A percentile compares a stretch with the other conserved stretches of the same genome.
These are phyloP conservation scores for Catharanthus roseus DNA, from an alignment of 257 asterid species.

Conservation along the genomic window DNA sequence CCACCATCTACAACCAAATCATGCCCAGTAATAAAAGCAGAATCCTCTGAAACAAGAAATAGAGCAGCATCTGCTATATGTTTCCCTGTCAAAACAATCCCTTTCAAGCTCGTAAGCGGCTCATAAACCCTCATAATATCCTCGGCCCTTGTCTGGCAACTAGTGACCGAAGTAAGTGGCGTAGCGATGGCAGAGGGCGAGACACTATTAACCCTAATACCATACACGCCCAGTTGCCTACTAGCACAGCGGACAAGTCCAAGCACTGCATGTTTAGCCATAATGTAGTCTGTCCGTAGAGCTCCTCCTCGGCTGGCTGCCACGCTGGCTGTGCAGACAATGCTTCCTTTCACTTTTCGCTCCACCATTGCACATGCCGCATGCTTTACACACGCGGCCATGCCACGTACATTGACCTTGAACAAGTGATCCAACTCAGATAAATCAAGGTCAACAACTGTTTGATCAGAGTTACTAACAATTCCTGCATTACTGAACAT, in stretches of 20 bases:
- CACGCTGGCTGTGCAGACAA: slow-evolving; percentile 21
- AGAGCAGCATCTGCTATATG: slow-evolving; percentile 28
- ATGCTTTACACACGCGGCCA: slow-evolving; percentile 18
- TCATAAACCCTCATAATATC: neutral
- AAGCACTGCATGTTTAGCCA: slow-evolving; percentile 30
- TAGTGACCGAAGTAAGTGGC: neutral
- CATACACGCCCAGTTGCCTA: slow-evolving; percentile 20
- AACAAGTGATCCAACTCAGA: slow-evolving; percentile 1
- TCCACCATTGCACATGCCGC: slow-evolving; percentile 25
- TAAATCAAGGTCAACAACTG: slow-evolving; percentile 8
- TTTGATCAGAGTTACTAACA: neutral
- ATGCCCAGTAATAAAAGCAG: slow-evolving; percentile 24
- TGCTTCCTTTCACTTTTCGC: slow-evolving; percentile 12
- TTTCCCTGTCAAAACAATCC: neutral
- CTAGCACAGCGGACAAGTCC: slow-evolving; percentile 25
- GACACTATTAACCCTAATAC: slow-evolving; percentile 27
- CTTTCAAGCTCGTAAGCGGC: slow-evolving; percentile 18
- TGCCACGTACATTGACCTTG: slow-evolving; percentile 12
- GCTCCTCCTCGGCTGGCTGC: slow-evolving; percentile 6
- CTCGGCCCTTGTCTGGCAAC: neutral
- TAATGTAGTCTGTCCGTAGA: neutral
- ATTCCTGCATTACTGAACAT: slow-evolving; percentile 31
- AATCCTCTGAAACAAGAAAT: slow-evolving; percentile 18
- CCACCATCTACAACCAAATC: slow-evolving; percentile 30
- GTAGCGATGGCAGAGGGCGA: slow-evolving; percentile 23